Evolutionary conservation across 371 early-diverging fungal genomes (phyloP), one percentile per base, ranked within the genome.

Genomic region (Mortierella sp.): DNA sequence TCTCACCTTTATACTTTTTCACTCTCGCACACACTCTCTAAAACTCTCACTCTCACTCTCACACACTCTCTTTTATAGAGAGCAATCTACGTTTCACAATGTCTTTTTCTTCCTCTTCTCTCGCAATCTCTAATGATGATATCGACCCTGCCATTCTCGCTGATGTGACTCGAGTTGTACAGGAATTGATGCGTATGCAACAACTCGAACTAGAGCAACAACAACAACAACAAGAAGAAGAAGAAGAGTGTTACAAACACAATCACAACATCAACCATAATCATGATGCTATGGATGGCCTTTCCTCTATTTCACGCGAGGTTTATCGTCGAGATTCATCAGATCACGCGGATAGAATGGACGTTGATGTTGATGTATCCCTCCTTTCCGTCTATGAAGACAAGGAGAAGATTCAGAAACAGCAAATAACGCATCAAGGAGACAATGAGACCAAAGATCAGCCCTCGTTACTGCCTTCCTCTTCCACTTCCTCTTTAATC

Each of bases 81-180:
- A 20, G 47, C 16, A 45, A 16, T 45, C 12, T 12, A 45, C 62
- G 14, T 26, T 39, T 39, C 1, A 51, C 70, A 30, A 67, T 67
- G 68, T 62, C 68, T 14, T 58, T 35, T 51, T 47, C 62, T 57
- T 62, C 62, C 8, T 37, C 61, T 60, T 60, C 61, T 22, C 61
- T 62, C 28, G 62, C 37, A 40, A 62, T 40, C 37, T 40, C 69
- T 43, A 62, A 64, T 65, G 65, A 62, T 51, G 76, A 81, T 28
- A 81, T 81, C 62, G 80, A 80, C 26, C 80, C 80, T 10, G 65
- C 72, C 35, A 70, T 81, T 43, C 76, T 75, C 14, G 81, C 81
- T 9, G 76, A 81, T 39, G 81, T 75, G 45, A 54, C 76, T 18
- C 72, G 76, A 1, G 73, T 81, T 0, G 75, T 75, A 20, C 67